Conservation (phyloP, 176 grass and related monocot species). For the Saccharum spontaneum region DNA sequence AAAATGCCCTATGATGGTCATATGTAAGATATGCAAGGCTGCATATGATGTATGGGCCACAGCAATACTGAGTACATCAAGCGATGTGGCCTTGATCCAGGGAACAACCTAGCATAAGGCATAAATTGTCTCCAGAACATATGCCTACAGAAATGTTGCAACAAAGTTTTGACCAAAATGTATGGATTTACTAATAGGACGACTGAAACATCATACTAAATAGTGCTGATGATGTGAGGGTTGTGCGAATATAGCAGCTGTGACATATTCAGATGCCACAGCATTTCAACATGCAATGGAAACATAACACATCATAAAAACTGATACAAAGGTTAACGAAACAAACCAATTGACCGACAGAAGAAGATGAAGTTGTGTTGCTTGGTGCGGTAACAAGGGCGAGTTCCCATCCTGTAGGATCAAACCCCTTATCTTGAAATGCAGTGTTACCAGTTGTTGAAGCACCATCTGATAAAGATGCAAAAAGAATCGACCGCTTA, state of each 20-base stretch:
- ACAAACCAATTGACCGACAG: slow-evolving; percentile 80
- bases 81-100: neutral
- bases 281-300: neutral
- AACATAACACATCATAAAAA: slow-evolving; percentile 27
- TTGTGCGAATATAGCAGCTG: neutral
- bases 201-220: neutral
- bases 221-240: neutral
- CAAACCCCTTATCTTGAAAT: slow-evolving; percentile 86
- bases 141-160: slow-evolving; percentile 8
- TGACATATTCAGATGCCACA: neutral
- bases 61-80: neutral
- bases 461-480: slow-evolving; percentile 47
- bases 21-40: neutral
- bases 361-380: slow-evolving; percentile 46
- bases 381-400: slow-evolving; percentile 93
- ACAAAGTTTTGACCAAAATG: neutral
- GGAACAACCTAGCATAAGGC: neutral
- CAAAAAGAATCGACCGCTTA: slow-evolving; percentile 11
- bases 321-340: slow-evolving; percentile 5
- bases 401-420: slow-evolving; percentile 98
- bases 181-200: neutral
- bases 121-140: neutral
- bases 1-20: neutral
- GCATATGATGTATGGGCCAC: neutral
- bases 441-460: slow-evolving; percentile 43